These are phyloP conservation scores for Coelastrella sp. DNA, from an alignment of 139 green algal genomes.

Conservation along the genomic window DNA sequence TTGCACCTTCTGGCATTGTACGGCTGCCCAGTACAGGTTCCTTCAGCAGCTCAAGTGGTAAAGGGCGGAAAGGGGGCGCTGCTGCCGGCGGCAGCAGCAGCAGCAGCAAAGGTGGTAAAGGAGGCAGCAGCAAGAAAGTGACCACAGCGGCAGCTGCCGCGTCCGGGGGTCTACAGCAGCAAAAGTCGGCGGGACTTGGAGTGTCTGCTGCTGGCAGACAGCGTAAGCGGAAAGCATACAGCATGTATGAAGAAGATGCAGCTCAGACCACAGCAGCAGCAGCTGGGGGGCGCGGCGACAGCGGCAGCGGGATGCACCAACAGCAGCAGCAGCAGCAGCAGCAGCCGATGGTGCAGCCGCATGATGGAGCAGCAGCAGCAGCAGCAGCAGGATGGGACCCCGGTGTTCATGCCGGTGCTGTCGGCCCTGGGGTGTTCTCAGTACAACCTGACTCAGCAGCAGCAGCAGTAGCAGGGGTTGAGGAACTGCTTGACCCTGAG, in stretches of 20 bases:
- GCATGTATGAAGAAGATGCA: constrained; percentile 4
- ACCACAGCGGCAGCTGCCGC: neutral
- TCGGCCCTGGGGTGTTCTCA: neutral
- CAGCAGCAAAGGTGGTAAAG: neutral
- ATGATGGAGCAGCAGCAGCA: neutral
- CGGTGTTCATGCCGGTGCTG: neutral
- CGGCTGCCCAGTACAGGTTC: neutral
- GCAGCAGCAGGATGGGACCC: neutral
- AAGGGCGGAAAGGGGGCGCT: neutral
- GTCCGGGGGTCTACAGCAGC: neutral
- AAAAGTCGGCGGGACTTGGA: neutral
- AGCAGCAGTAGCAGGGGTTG: constrained; percentile 11
- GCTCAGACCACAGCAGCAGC: neutral
- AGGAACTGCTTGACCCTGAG: neutral
- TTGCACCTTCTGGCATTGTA: neutral
- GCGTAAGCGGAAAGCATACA: constrained; percentile 29
- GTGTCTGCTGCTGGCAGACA: constrained; percentile 29
- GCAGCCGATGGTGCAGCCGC: neutral
- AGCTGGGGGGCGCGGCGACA: neutral
- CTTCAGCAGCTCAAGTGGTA: neutral
- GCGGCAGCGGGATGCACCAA: constrained; percentile 1
- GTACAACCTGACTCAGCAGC: neutral
- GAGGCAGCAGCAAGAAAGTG: constrained; percentile 18
- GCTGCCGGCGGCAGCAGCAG: neutral
- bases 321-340: constrained; percentile 29